Percentiles rank a stretch among this genome's conserved stretches.
Conservation (phyloP, 495 filamentous ascomycete species). For the Talaromyces stipitatus region DNA sequence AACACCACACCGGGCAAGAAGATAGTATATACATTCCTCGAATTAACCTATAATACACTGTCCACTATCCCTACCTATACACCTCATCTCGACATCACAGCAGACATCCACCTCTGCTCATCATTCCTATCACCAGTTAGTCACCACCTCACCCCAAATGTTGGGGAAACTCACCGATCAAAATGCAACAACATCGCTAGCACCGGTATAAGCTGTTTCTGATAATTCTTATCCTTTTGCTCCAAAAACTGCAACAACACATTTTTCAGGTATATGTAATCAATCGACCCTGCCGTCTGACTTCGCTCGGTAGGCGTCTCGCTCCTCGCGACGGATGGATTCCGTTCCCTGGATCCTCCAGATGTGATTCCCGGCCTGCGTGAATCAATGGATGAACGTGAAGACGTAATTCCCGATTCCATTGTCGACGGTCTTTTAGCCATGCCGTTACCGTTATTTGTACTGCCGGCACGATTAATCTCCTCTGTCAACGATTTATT, state of each 20-base stretch:
- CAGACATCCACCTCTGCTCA: constrained; percentile 83
- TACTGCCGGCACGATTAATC: constrained; percentile 14
- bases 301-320: constrained; percentile 27
- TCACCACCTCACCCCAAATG: constrained; percentile 1
- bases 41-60: no score
- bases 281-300: constrained; percentile 34
- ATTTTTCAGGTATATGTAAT: constrained; percentile 90
- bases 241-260: constrained; percentile 92
- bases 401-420: constrained; percentile 44
- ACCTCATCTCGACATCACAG: constrained; percentile 44
- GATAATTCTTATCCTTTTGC: constrained; percentile 84
- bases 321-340: constrained; percentile 29
- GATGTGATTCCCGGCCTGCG: constrained; percentile 23
- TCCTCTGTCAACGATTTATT: constrained; percentile 46
- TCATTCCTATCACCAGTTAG: constrained; percentile 49
- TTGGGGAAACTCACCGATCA: constrained; percentile 57
- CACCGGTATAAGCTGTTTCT: constrained; percentile 86
- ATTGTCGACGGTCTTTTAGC: constrained; percentile 10
- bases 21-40: neutral
- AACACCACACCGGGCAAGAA: no score
- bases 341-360: constrained; percentile 29
- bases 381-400: constrained; percentile 62
- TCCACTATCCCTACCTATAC: neutral
- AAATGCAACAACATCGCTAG: constrained; percentile 87
- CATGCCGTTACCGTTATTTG: neutral